Conservation (phyloP, 257 asterid species). For the Nicotiana benthamiana region DNA sequence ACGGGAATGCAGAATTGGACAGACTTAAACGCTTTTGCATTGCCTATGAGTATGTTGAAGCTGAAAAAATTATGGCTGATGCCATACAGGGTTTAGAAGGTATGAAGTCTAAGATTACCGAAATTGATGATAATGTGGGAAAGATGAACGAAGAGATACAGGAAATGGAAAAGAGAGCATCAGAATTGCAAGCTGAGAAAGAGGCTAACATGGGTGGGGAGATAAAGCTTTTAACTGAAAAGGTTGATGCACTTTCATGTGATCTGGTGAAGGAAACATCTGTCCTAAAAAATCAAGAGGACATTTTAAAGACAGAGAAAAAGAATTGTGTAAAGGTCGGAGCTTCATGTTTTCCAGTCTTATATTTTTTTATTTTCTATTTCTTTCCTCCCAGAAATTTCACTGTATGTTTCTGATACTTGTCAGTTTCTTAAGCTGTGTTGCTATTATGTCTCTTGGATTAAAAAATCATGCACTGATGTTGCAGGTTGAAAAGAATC, state of each 20-base stretch:
- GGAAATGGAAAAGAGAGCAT: conserved; percentile 58
- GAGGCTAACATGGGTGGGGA: conserved; percentile 91
- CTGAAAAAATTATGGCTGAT: conserved; percentile 65
- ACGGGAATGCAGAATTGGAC: conserved; percentile 89
- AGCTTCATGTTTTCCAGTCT: not conserved
- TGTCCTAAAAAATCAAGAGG: conserved; percentile 60
- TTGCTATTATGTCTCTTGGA: not conserved
- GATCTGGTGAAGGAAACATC: conserved; percentile 78
- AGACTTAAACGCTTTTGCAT: conserved; percentile 85
- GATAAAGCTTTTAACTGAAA: conserved; percentile 65
- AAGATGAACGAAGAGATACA: conserved; percentile 52
- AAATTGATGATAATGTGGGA: conserved; percentile 42
- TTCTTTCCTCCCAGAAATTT: not conserved
- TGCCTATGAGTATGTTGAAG: conserved; percentile 85
- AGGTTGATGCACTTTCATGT: conserved; percentile 67
- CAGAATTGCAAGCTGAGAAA: conserved; percentile 58
- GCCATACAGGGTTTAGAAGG: conserved; percentile 63
- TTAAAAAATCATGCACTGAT: conserved; percentile 6
- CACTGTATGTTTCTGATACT: not conserved
- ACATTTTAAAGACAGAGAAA: conserved; percentile 63
- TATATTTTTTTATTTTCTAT: not conserved
- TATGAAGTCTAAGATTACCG: conserved; percentile 48
- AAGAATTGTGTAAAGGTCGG: conserved; percentile 58
- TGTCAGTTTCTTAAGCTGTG: not conserved
- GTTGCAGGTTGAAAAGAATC: conserved; percentile 54